Conservation (phyloP, 306 rosid species). For the Malus asiatica region DNA sequence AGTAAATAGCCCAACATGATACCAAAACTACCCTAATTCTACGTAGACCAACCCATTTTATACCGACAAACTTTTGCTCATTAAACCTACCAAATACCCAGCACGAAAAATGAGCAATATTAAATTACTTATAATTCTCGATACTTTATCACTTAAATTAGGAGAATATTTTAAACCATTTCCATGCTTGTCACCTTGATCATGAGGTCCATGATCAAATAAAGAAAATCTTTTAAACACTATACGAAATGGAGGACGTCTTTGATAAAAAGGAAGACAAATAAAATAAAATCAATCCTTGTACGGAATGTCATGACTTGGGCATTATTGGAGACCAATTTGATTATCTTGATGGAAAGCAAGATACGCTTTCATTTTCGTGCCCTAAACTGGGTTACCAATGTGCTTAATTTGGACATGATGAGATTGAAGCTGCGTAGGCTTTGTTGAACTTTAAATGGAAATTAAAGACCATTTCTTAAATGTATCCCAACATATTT, state of each 20-base stretch:
- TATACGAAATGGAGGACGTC: neutral
- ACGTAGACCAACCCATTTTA: neutral
- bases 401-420: neutral
- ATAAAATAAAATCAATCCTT: neutral
- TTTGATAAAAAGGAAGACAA: neutral
- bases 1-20: neutral
- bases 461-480: neutral
- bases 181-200: neutral
- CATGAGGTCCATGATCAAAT: neutral
- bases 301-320: conserved; percentile 1
- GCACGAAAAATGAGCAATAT: neutral
- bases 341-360: neutral
- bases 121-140: neutral
- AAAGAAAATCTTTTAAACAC: neutral
- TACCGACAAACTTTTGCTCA: neutral
- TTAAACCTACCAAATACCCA: neutral
- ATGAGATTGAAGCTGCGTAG: neutral
- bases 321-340: neutral
- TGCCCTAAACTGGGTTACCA: neutral
- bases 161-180: neutral
- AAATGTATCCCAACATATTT: neutral
- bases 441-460: neutral
- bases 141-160: neutral
- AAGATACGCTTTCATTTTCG: neutral
- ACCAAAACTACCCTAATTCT: neutral